phyloP scores from a whole-genome alignment of 768 basidiomycete genomes.

The Hysterangium stoloniferum region DNA sequence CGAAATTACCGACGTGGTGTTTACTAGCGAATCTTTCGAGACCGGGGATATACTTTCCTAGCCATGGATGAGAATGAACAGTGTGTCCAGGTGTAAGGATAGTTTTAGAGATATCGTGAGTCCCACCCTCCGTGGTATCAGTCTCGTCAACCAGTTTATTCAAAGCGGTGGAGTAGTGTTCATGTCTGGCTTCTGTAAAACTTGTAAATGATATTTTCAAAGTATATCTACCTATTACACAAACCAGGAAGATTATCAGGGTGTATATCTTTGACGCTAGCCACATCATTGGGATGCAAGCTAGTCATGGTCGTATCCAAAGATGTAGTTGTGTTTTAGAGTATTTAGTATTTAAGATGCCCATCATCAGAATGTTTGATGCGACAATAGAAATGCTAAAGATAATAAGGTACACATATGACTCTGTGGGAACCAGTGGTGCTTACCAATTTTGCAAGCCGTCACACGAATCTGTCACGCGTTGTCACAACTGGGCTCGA shows the following conservation, averaged over 20 bases:
- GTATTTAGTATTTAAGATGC: too few species aligned
- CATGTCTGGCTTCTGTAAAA: background rate
- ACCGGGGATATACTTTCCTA: slow-evolving; percentile 39
- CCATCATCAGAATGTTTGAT: too few species aligned
- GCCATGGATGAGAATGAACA: slow-evolving; percentile 11
- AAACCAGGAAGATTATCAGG: slow-evolving; percentile 29
- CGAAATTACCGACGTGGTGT: slow-evolving; percentile 55
- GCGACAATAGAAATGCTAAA: too few species aligned
- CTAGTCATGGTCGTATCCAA: slow-evolving; percentile 2
- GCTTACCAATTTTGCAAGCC: too few species aligned
- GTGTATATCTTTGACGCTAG: slow-evolving; percentile 21
- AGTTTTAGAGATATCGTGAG: slow-evolving; percentile 9
- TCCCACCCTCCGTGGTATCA: slow-evolving; percentile 2
- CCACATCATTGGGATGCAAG: background rate
- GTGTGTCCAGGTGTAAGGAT: slow-evolving; percentile 9
- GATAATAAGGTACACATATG: too few species aligned
- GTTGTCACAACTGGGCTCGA: background rate
- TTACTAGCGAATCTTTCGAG: slow-evolving; percentile 44
- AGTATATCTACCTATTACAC: too few species aligned
- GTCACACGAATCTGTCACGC: too few species aligned
- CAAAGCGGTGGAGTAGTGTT: background rate
- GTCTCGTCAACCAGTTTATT: slow-evolving; percentile 10
- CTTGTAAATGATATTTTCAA: background rate
- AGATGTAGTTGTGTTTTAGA: too few species aligned
- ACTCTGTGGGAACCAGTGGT: too few species aligned